Conservation (phyloP, 768 basidiomycete species). For the Scleroderma bovista region DNA sequence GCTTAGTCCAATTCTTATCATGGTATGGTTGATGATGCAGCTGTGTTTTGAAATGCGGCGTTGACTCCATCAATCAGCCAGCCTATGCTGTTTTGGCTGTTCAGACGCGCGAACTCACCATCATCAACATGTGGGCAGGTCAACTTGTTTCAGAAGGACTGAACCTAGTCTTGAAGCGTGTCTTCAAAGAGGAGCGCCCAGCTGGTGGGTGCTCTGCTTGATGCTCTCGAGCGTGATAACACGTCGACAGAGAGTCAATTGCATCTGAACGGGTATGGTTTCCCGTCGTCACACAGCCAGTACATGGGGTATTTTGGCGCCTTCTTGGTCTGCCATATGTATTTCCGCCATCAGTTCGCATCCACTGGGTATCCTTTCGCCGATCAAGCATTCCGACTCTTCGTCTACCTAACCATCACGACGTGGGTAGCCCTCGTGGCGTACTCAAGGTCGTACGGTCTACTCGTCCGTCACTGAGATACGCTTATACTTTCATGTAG, state of each 20-base stretch:
- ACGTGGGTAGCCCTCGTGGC: conserved; percentile 63
- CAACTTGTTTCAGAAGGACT: conserved; percentile 67
- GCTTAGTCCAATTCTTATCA: conserved; percentile 64
- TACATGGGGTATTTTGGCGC: conserved; percentile 86
- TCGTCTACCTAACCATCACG: conserved; percentile 45
- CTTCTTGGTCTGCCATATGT: conserved; percentile 70
- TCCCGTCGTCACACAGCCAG: conserved; percentile 86
- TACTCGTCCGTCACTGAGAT: neutral
- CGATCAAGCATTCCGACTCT: conserved; percentile 45
- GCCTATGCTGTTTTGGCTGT: conserved; percentile 73
- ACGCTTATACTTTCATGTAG: conserved; percentile 30
- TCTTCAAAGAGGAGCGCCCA: conserved; percentile 66
- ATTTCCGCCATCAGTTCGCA: conserved; percentile 60
- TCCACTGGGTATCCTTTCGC: conserved; percentile 46
- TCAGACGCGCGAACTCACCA: conserved; percentile 71
- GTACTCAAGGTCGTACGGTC: conserved; percentile 60
- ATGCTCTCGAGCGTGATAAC: neutral
- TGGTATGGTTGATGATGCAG: conserved; percentile 38
- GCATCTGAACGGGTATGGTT: conserved; percentile 63
- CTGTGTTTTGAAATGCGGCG: too few relatives aligned
- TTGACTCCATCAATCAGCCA: conserved; percentile 41
- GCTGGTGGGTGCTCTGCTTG: conserved; percentile 37
- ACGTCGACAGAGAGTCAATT: conserved; percentile 10
- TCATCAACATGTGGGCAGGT: conserved; percentile 81
- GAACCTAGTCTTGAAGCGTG: conserved; percentile 64